phyloP scores from a whole-genome alignment of 306 rosid genomes.

The Gillenia trifoliata region DNA sequence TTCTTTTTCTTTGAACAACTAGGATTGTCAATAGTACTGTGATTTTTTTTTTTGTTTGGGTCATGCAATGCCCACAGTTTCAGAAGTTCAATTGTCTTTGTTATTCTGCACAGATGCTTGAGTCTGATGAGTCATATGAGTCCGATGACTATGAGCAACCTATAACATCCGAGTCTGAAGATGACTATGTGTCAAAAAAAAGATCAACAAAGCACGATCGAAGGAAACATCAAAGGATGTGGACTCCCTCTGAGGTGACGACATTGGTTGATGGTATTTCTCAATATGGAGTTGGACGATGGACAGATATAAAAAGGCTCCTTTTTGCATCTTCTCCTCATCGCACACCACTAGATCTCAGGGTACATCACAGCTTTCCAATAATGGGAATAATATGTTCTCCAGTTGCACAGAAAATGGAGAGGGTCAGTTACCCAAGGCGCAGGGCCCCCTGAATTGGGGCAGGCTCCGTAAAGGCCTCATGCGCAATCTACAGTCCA shows the following conservation, averaged over 20 bases:
- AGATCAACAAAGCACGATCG: slow-evolving; percentile 54
- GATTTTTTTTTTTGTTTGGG: neutral
- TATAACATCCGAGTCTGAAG: slow-evolving; percentile 38
- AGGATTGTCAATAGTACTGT: neutral
- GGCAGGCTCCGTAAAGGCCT: neutral
- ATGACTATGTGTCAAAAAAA: slow-evolving; percentile 35
- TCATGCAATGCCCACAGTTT: neutral
- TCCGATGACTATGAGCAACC: slow-evolving; percentile 38
- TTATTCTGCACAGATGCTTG: slow-evolving; percentile 26
- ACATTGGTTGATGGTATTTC: slow-evolving; percentile 89
- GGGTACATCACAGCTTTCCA: slow-evolving; percentile 48
- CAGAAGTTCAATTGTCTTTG: slow-evolving; percentile 3
- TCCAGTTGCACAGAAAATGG: neutral
- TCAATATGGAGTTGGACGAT: slow-evolving; percentile 87
- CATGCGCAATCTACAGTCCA: neutral
- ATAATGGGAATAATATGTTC: neutral
- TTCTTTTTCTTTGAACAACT: neutral
- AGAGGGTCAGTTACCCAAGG: neutral
- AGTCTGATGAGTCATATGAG: slow-evolving; percentile 16
- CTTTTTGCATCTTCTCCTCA: slow-evolving; percentile 61
- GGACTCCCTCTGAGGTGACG: slow-evolving; percentile 72
- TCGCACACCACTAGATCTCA: slow-evolving; percentile 93
- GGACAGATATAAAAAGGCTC: slow-evolving; percentile 81
- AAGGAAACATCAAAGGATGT: slow-evolving; percentile 91
- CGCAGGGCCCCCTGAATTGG: neutral